phyloP scores from a whole-genome alignment of 75 land plant genomes.

The Picea sitchensis region DNA sequence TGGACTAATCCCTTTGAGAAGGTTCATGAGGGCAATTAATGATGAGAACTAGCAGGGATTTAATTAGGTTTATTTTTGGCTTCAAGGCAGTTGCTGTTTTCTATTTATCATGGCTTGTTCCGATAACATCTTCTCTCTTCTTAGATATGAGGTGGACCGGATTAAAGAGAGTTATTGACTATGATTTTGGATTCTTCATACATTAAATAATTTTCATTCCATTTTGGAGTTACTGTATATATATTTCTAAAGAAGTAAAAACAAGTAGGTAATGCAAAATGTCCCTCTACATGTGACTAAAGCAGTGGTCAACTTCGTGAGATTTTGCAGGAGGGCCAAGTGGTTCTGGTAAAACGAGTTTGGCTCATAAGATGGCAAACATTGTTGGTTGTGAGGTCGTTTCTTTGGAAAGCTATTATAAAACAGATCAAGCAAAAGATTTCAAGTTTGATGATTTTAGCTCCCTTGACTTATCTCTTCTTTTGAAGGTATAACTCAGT shows the following conservation, averaged over 20 bases:
- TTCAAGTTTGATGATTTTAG: slow-evolving; percentile 86
- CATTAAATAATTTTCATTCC: neutral
- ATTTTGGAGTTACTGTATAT: neutral
- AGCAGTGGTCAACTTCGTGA: neutral
- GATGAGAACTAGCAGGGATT: neutral
- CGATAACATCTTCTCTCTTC: neutral
- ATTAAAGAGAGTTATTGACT: neutral
- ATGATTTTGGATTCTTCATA: neutral
- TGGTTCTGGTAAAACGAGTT: slow-evolving; percentile 98
- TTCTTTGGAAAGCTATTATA: slow-evolving; percentile 95
- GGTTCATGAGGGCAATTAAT: neutral
- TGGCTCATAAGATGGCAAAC: slow-evolving; percentile 99
- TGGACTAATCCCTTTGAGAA: neutral
- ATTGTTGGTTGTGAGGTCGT: slow-evolving; percentile 98
- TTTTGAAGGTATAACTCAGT: slow-evolving; percentile 62
- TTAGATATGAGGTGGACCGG: neutral
- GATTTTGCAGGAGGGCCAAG: slow-evolving; percentile 90
- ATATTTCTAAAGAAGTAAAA: neutral
- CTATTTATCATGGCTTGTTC: neutral
- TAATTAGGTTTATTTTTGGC: neutral
- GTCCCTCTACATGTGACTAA: neutral
- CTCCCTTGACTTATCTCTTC: slow-evolving; percentile 80
- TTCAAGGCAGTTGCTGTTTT: neutral
- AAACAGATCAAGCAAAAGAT: slow-evolving; percentile 81
- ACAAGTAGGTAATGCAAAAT: neutral